Conservation (phyloP, 306 rosid genomes). For the Gynostemma pentaphyllum region DNA sequence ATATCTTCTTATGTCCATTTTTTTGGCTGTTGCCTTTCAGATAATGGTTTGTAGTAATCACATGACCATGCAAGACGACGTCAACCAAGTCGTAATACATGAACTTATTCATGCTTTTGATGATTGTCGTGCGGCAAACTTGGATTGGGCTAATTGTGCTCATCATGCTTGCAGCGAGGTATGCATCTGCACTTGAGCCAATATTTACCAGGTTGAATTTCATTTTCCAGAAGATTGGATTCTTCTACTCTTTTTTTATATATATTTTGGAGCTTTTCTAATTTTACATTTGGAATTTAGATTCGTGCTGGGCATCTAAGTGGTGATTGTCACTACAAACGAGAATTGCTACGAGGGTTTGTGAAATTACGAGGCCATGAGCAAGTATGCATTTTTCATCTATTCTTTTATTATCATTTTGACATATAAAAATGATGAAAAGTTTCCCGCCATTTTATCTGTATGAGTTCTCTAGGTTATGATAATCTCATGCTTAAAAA, state of each 20-base stretch:
- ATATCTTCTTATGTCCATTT: neutral
- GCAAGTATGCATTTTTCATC: constrained; percentile 34
- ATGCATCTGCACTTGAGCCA: constrained; percentile 1
- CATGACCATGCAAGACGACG: constrained; percentile 54
- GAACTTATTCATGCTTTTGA: constrained; percentile 87
- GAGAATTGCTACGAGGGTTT: constrained; percentile 60
- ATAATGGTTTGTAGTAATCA: constrained; percentile 61
- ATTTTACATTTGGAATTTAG: constrained; percentile 22
- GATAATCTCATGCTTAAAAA: neutral
- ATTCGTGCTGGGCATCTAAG: constrained; percentile 85
- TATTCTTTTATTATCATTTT: neutral
- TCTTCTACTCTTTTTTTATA: neutral
- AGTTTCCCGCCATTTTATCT: neutral
- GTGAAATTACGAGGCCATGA: constrained; percentile 62
- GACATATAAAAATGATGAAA: neutral
- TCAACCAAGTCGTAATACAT: constrained; percentile 64
- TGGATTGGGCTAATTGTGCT: constrained; percentile 78
- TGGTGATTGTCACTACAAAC: constrained; percentile 89
- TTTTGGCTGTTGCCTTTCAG: constrained; percentile 25
- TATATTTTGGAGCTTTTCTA: neutral
- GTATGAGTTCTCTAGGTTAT: neutral
- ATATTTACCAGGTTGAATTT: neutral
- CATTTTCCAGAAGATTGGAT: neutral
- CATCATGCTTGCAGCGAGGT: constrained; percentile 98
- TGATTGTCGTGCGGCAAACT: constrained; percentile 68